Conservation (phyloP, 768 basidiomycete species). For the Filobasidium wieringae region DNA sequence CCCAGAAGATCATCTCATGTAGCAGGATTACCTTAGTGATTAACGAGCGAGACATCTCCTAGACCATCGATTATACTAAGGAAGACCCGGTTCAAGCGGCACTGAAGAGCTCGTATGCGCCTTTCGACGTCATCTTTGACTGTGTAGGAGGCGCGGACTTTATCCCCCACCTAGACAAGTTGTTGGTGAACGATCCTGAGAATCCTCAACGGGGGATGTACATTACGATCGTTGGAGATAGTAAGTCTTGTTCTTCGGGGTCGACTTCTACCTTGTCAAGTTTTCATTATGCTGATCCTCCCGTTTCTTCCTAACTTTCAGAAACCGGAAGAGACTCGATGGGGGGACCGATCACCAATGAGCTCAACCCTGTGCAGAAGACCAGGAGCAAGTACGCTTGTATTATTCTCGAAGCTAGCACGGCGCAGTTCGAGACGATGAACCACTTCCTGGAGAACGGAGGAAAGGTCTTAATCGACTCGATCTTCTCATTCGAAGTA, state of each 20-base stretch:
- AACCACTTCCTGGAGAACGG: slow-evolving; percentile 15
- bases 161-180: slow-evolving; percentile 60
- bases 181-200: slow-evolving; percentile 49
- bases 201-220: slow-evolving; percentile 21
- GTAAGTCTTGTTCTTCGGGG: slow-evolving; percentile 12
- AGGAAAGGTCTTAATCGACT: slow-evolving; percentile 18
- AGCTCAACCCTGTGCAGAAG: slow-evolving; percentile 16
- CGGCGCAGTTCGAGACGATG: slow-evolving; percentile 16
- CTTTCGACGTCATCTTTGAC: slow-evolving; percentile 51
- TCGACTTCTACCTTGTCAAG: not conserved
- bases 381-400: slow-evolving; percentile 16
- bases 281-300: not conserved
- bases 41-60: not conserved
- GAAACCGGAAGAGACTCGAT: slow-evolving; percentile 20
- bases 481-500: slow-evolving; percentile 14
- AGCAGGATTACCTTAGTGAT: not conserved
- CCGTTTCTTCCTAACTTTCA: not conserved
- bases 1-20: not conserved
- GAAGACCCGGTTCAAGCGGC: slow-evolving; percentile 38
- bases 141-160: slow-evolving; percentile 57
- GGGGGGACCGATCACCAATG: slow-evolving; percentile 22
- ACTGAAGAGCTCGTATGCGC: slow-evolving; percentile 49
- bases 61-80: slow-evolving; percentile 19
- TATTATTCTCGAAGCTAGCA: slow-evolving; percentile 12
- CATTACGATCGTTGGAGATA: slow-evolving; percentile 28